Conservation (phyloP, 2,329 filamentous ascomycete species). For the Amphichorda felina region DNA sequence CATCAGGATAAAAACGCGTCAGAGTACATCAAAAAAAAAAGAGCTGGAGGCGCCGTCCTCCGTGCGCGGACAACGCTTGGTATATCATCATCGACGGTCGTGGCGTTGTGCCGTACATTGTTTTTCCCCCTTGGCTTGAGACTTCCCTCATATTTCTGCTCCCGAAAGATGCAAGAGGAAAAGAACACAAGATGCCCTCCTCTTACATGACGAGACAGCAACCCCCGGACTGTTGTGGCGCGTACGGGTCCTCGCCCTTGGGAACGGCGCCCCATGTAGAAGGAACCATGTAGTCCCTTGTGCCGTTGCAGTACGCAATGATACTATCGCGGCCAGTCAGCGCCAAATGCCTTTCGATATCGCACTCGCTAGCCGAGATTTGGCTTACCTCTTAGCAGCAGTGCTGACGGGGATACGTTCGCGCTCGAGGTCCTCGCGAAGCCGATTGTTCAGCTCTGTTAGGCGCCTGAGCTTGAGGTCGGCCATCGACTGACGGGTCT, state of each 20-base stretch:
- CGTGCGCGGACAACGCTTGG: conserved; percentile 3
- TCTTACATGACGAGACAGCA: conserved; percentile 91
- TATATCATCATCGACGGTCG: conserved; percentile 7
- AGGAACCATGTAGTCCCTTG: conserved; percentile 97
- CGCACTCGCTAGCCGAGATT: conserved; percentile 1
- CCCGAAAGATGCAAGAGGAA: neutral
- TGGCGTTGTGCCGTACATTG: conserved; percentile 2
- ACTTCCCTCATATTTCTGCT: too few species aligned
- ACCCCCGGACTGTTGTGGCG: conserved; percentile 81
- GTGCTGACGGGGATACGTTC: conserved; percentile 93
- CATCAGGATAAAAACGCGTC: neutral
- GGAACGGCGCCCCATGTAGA: conserved; percentile 93
- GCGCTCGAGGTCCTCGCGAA: conserved; percentile 91
- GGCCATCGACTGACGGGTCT: conserved; percentile 99
- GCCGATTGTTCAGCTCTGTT: conserved; percentile 90
- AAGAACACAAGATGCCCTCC: conserved; percentile 2
- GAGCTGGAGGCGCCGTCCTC: neutral
- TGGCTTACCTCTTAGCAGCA: conserved; percentile 68
- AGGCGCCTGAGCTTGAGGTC: conserved; percentile 93
- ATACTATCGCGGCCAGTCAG: conserved; percentile 44
- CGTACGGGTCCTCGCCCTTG: conserved; percentile 95
- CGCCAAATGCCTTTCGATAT: neutral
- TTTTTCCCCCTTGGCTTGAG: neutral
- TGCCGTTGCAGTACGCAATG: conserved; percentile 96
- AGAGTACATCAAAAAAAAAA: conserved; percentile 2